Evolutionary conservation across 352 stramenopile genomes (phyloP).

Genomic region (Thalassiosira sp.): DNA sequence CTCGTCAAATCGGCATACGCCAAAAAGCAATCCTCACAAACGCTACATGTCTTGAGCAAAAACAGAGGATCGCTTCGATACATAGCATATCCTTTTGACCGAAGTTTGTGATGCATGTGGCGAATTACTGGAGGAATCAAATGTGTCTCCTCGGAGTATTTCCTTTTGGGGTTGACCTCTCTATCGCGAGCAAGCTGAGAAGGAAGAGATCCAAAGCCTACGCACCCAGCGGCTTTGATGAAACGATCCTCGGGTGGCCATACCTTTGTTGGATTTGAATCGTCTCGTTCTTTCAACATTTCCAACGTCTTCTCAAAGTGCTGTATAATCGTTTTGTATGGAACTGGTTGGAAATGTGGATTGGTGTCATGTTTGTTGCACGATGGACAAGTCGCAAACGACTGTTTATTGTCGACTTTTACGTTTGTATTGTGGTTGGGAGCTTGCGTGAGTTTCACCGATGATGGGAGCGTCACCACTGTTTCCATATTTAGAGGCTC

Average conservation of each 20-base stretch:
- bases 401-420: conserved; percentile 45
- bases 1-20: conserved; percentile 87
- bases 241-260: conserved; percentile 90
- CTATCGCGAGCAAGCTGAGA: conserved; percentile 21
- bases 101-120: conserved; percentile 88
- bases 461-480: conserved; percentile 58
- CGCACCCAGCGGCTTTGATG: conserved; percentile 87
- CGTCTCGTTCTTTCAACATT: conserved; percentile 51
- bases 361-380: conserved; percentile 85
- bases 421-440: conserved; percentile 42
- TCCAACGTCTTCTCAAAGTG: conserved; percentile 90
- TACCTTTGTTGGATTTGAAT: conserved; percentile 58
- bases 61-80: conserved; percentile 92
- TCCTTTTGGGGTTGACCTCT: conserved; percentile 41
- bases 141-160: conserved; percentile 77
- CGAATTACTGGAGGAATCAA: conserved; percentile 91
- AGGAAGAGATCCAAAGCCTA: conserved; percentile 89
- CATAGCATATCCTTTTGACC: conserved; percentile 85
- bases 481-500: conserved; percentile 58
- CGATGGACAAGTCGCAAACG: conserved; percentile 82
- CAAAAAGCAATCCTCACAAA: conserved; percentile 93
- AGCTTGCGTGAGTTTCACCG: conserved; percentile 59
- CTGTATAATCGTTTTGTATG: conserved; percentile 92
- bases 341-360: conserved; percentile 85
- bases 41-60: conserved; percentile 88